A percentile compares a stretch with the other conserved stretches of the same genome.
Evolutionary conservation across 345 rosid species (phyloP).

Genomic region (Dipteronia dyeriana): DNA sequence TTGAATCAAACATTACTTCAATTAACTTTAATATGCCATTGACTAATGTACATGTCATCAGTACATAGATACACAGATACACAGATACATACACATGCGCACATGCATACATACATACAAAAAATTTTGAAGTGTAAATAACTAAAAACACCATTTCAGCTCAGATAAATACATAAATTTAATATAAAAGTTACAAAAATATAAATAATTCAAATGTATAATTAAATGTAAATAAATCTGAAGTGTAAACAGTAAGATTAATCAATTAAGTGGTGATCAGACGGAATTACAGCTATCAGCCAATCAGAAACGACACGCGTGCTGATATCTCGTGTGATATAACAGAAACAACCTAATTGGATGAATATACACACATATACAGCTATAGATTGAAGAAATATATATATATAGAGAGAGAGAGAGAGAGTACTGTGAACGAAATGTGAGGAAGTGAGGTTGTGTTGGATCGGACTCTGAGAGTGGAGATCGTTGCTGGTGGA

Average conservation of each 20-base stretch:
- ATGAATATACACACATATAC: not conserved
- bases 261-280: not conserved
- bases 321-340: not conserved
- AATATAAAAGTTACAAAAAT: no score
- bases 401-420: no score
- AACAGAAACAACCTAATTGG: not conserved
- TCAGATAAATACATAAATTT: no score
- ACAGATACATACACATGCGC: not conserved
- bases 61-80: not conserved
- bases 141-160: not conserved
- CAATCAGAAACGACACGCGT: not conserved
- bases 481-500: constrained; percentile 20
- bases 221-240: not conserved
- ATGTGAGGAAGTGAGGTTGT: constrained; percentile 44
- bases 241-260: not conserved
- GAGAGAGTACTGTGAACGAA: constrained; percentile 37
- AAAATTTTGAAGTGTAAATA: not conserved
- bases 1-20: not conserved
- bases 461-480: constrained; percentile 31
- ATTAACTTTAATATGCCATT: not conserved
- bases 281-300: not conserved
- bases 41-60: not conserved
- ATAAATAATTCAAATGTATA: not conserved
- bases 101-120: not conserved
- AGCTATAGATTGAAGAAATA: constrained; percentile 8